Conservation (phyloP, 306 rosid species). For the Sphenostylis stenocarpa region DNA sequence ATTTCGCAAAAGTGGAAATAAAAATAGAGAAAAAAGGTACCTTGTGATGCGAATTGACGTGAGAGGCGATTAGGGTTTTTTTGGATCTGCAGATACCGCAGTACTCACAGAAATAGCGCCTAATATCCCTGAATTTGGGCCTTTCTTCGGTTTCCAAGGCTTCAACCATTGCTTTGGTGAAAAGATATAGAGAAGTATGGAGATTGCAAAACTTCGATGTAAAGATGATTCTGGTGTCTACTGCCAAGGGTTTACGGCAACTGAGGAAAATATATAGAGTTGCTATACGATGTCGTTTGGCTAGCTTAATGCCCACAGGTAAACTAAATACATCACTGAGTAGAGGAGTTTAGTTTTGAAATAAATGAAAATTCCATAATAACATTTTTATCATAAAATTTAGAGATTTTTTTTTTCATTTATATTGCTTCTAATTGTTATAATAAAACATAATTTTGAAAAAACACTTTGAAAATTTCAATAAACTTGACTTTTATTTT, state of each 20-base stretch:
- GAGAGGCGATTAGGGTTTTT: slow-evolving; percentile 58
- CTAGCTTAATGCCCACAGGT: no score
- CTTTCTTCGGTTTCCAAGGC: slow-evolving; percentile 27
- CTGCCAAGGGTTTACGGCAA: background rate
- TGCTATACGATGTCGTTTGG: background rate
- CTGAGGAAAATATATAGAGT: no score
- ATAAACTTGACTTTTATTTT: no score
- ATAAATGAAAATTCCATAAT: no score
- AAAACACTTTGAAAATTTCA: no score
- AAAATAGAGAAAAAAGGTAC: slow-evolving; percentile 25
- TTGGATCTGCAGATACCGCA: slow-evolving; percentile 78
- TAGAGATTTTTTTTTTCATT: no score
- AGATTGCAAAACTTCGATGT: background rate
- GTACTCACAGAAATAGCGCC: slow-evolving; percentile 59
- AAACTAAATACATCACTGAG: no score
- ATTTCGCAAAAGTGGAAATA: background rate
- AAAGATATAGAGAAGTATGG: background rate
- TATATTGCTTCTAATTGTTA: no score
- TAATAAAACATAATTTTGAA: no score
- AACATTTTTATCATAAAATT: no score
- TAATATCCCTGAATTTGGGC: slow-evolving; percentile 51
- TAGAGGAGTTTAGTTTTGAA: no score
- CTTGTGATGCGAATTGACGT: slow-evolving; percentile 63
- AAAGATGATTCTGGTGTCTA: background rate
- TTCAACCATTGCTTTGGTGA: slow-evolving; percentile 40